Evolutionary conservation across 192 early-diverging fungal species (phyloP), one percentile per base, ranked within the genome.

Genomic region (Radiomyces spectabilis): DNA sequence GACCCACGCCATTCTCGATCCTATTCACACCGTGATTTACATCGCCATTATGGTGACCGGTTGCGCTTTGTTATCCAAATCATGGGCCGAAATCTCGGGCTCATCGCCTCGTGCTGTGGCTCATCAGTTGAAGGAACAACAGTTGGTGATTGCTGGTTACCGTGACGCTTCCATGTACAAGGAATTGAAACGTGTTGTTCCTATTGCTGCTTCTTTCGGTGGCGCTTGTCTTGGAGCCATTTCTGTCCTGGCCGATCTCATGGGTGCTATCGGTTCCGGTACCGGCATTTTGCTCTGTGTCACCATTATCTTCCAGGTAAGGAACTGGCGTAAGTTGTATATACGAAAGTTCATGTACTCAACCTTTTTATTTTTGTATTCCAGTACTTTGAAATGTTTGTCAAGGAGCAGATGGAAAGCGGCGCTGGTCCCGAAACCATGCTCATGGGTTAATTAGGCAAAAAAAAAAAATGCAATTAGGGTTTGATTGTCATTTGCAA

Each of bases 31-130:
- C 61, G 74, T 88, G 27, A 63, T 97, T 61, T 98, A 99, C 68
- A 77, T 97, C 40, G 75, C 83, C 41, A 93, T 97, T 58, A 96
- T 98, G 91, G 77, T 99, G 57, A 79, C 84, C 41, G 90, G 89
- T 30, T 99, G 97, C 68, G 97, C 95, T 32, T 64, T 99, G 31
- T 79, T 99, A 59, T 98, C 95, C 62, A 95, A 91, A 65, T 93
- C 97, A 24, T 99, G 97, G 97, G 94, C 98, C 59, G 97, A 99
- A 60, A 90, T 99, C 52, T 94, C 91, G 52, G 95, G 94, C 38
- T 95, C 97, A 27, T 94, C 93, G n/a, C 94, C 97, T 10, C 83
- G 95, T 25, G 97, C 98, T 57, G 97, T 99, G 42, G 95, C 97
- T 27, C 86, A 83, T 50, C 92, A 99, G 81, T 83, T 99, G 66